Evolutionary conservation across 2,329 filamentous ascomycete species (phyloP).

Genomic region (Sarocladium oryzae): DNA sequence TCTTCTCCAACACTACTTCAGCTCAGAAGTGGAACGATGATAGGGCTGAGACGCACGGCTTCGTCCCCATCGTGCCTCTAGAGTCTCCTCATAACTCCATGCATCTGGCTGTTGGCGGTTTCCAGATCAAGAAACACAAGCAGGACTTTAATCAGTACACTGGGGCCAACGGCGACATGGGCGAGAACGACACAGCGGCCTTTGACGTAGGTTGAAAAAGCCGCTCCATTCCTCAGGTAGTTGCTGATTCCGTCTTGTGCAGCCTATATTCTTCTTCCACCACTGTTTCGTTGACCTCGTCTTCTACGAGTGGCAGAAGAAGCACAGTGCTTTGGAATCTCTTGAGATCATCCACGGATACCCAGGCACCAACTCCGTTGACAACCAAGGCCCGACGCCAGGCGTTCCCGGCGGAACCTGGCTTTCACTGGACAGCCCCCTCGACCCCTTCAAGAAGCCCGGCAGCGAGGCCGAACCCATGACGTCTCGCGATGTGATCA

Average conservation of each 20-base stretch:
- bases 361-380: constrained; percentile 12
- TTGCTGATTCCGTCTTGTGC: too few species aligned
- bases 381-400: constrained; percentile 12
- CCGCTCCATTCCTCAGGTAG: too few species aligned
- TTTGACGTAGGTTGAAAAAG: constrained; percentile 17
- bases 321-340: constrained; percentile 7
- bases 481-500: constrained; percentile 5
- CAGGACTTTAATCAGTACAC: constrained; percentile 8
- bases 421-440: constrained; percentile 12
- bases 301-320: constrained; percentile 25
- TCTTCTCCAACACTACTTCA: constrained; percentile 25
- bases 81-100: constrained; percentile 22
- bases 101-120: constrained; percentile 23
- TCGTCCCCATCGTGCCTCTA: constrained; percentile 14
- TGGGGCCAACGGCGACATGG: constrained; percentile 27
- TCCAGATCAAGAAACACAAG: constrained; percentile 12
- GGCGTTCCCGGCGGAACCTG: constrained; percentile 6
- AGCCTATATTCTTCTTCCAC: constrained; percentile 25
- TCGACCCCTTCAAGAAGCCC: constrained; percentile 9
- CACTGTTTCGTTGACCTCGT: constrained; percentile 23
- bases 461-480: background rate
- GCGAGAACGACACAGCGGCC: constrained; percentile 25
- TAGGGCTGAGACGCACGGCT: constrained; percentile 1
- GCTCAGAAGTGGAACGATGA: constrained; percentile 16
- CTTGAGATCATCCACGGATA: constrained; percentile 11